Evolutionary conservation across 1,284 basidiomycete species (phyloP).

Genomic region (Mixia osmundae): DNA sequence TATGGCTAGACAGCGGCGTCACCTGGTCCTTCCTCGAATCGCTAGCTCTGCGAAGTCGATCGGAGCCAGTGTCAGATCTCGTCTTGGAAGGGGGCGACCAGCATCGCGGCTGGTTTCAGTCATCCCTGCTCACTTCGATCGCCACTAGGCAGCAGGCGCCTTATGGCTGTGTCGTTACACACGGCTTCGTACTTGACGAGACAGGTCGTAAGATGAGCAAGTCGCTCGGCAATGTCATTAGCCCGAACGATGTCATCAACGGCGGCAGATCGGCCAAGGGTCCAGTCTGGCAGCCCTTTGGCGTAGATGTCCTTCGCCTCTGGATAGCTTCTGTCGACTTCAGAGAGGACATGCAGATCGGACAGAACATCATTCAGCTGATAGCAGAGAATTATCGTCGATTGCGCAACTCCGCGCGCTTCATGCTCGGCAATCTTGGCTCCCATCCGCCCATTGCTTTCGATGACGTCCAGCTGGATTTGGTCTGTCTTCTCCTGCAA

Average conservation of each 20-base stretch:
- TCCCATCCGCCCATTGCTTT: constrained; percentile 3
- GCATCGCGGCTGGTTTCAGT: constrained; percentile 98
- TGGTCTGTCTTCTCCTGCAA: constrained; percentile 29
- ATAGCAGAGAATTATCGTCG: constrained; percentile 58
- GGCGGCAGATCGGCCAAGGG: too few species aligned
- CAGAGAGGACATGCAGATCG: constrained; percentile 66
- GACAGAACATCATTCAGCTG: constrained; percentile 50
- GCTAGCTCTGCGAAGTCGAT: constrained; percentile 16
- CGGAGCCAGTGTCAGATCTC: constrained; percentile 43
- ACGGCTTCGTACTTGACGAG: constrained; percentile 90
- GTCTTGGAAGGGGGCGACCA: constrained; percentile 94
- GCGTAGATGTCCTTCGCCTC: constrained; percentile 62
- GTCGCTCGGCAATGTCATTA: constrained; percentile 74
- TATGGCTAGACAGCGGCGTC: constrained; percentile 96
- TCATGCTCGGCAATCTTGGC: constrained; percentile 58
- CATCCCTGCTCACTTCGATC: constrained; percentile 64
- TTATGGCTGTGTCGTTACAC: constrained; percentile 66
- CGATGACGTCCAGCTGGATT: constrained; percentile 30
- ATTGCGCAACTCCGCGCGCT: constrained; percentile 70
- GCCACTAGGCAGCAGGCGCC: constrained; percentile 34
- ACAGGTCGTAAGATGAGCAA: constrained; percentile 96
- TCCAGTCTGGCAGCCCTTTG: constrained; percentile 59
- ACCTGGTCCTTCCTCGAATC: constrained; percentile 58
- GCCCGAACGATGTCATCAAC: too few species aligned
- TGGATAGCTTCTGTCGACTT: constrained; percentile 89